These are phyloP conservation scores for Verticillium longisporum DNA, from an alignment of 2,329 filamentous ascomycete species.

Conservation along the genomic window DNA sequence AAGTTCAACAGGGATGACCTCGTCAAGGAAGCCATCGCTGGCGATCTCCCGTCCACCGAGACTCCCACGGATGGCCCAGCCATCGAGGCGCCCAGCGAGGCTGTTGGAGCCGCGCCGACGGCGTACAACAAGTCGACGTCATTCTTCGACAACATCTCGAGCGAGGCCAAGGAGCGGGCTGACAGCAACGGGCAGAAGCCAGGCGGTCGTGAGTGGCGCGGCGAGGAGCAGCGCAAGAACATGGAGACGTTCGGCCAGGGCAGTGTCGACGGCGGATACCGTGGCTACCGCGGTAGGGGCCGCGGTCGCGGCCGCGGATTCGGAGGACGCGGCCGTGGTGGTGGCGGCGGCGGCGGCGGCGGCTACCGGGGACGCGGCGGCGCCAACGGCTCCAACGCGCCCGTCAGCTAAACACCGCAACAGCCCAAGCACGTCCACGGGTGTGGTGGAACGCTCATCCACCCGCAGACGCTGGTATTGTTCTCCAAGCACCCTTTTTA, in stretches of 20 bases:
- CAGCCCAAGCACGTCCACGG: background rate
- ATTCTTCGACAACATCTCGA: slow-evolving; percentile 98
- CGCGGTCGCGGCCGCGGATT: slow-evolving; percentile 58
- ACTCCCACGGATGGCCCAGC: slow-evolving; percentile 23
- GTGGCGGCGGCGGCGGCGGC: slow-evolving; percentile 21
- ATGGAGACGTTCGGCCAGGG: slow-evolving; percentile 97
- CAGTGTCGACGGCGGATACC: slow-evolving; percentile 77
- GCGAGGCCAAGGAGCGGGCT: slow-evolving; percentile 82
- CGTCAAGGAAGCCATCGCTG: slow-evolving; percentile 80
- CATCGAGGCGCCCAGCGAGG: slow-evolving; percentile 25
- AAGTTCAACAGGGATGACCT: slow-evolving; percentile 47
- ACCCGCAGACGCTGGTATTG: background rate
- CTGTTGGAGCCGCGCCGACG: slow-evolving; percentile 31
- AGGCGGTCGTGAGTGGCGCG: slow-evolving; percentile 82
- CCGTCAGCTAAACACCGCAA: slow-evolving; percentile 5
- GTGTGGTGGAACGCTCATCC: background rate
- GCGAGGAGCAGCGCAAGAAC: slow-evolving; percentile 90
- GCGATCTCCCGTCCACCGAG: slow-evolving; percentile 50
- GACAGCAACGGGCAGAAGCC: slow-evolving; percentile 61
- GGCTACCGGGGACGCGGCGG: slow-evolving; percentile 24
- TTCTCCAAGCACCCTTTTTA: background rate
- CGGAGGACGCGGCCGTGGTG: slow-evolving; percentile 28
- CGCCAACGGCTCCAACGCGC: slow-evolving; percentile 1
- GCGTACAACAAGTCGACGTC: slow-evolving; percentile 83
- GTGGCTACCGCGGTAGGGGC: slow-evolving; percentile 71